Evolutionary conservation across 1,284 basidiomycete genomes (phyloP).

Genomic region (Boletus sp.): DNA sequence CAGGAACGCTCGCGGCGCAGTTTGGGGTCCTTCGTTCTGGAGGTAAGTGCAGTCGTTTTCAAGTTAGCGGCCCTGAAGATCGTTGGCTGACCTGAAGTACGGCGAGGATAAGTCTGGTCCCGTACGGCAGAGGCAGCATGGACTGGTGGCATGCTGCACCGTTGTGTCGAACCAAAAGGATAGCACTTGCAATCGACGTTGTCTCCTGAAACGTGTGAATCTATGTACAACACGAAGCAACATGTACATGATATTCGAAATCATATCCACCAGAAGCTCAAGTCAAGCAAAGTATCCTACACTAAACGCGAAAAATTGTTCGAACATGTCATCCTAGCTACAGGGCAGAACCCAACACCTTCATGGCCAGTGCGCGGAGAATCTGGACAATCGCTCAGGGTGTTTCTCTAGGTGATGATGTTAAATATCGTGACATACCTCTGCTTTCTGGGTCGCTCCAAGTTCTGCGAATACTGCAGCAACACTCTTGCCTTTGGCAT

Average conservation of each 20-base stretch:
- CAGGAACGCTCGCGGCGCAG: constrained; percentile 20
- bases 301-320: neutral
- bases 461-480: constrained; percentile 86
- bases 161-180: neutral
- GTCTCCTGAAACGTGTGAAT: constrained; percentile 3
- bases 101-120: neutral
- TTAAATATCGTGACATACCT: constrained; percentile 45
- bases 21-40: constrained; percentile 15
- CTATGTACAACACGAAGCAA: neutral
- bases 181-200: neutral
- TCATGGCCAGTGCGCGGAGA: constrained; percentile 80
- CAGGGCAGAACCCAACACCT: constrained; percentile 77
- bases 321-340: constrained; percentile 4
- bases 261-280: neutral
- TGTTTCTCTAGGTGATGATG: constrained; percentile 1
- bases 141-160: constrained; percentile 12
- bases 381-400: constrained; percentile 52
- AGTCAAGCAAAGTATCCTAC: constrained; percentile 7
- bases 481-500: constrained; percentile 90
- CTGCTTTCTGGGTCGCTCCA: constrained; percentile 78
- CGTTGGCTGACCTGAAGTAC: constrained; percentile 21
- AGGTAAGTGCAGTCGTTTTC: constrained; percentile 5
- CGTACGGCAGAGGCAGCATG: neutral
- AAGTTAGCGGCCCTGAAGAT: constrained; percentile 4
- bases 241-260: neutral